Conservation (phyloP, 805 yeast genomes). For the Saccharomycodes ludwigii region DNA sequence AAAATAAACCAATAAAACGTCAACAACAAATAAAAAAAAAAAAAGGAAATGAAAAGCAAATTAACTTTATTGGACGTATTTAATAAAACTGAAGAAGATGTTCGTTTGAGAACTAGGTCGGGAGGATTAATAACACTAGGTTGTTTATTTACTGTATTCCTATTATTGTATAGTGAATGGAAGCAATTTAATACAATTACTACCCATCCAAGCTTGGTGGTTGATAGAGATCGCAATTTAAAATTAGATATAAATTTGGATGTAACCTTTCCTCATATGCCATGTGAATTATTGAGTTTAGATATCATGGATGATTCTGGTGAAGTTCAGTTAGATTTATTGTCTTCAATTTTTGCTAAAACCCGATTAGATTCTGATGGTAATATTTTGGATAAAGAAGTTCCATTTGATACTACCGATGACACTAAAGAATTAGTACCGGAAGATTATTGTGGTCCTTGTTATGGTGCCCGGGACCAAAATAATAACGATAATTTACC, state of each 20-base stretch:
- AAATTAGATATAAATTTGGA: constrained; percentile 72
- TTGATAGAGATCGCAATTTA: constrained; percentile 69
- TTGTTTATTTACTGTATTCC: constrained; percentile 47
- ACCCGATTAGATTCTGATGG: constrained; percentile 51
- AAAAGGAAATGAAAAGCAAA: too few relatives aligned
- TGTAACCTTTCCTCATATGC: constrained; percentile 69
- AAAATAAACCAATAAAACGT: too few relatives aligned
- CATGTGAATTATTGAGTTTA: constrained; percentile 71
- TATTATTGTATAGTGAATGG: constrained; percentile 67
- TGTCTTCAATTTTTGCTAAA: constrained; percentile 59
- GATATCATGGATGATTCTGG: constrained; percentile 88
- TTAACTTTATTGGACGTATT: constrained; percentile 57
- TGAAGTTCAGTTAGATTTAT: constrained; percentile 63
- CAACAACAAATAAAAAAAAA: too few relatives aligned
- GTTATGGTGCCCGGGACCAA: constrained; percentile 76
- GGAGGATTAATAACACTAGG: constrained; percentile 82
- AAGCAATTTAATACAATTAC: constrained; percentile 54
- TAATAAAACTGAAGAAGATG: constrained; percentile 89
- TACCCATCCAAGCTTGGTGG: constrained; percentile 73
- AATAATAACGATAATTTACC: constrained; percentile 28
- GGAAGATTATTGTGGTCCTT: constrained; percentile 66
- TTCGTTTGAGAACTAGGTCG: constrained; percentile 71
- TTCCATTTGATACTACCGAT: constrained; percentile 25
- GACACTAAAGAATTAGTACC: constrained; percentile 18
- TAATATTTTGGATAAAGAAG: constrained; percentile 27